Evolutionary conservation across 306 rosid species (phyloP).

Genomic region (cucumber (Cucumis sativus)): DNA sequence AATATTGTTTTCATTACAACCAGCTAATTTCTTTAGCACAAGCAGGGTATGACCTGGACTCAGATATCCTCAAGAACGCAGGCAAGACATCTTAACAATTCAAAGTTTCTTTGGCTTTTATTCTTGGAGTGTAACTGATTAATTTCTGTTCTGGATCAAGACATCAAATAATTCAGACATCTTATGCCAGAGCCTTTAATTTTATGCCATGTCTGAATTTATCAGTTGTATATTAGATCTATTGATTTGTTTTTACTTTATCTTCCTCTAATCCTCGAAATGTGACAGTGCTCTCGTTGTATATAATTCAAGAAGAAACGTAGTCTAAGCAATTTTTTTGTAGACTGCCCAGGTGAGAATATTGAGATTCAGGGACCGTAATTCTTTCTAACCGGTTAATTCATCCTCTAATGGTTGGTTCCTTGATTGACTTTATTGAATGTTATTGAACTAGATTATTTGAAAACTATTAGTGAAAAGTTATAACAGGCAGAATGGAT

Average conservation of each 20-base stretch:
- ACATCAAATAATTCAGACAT: not conserved
- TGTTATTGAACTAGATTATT: not conserved
- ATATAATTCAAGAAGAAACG: too few relatives aligned
- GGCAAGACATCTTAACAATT: slow-evolving; percentile 34
- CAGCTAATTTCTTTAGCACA: slow-evolving; percentile 76
- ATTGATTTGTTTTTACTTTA: not conserved
- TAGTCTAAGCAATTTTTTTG: not conserved
- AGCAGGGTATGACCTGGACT: slow-evolving; percentile 47
- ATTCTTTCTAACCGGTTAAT: not conserved
- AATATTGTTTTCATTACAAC: not conserved
- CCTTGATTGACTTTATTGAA: not conserved
- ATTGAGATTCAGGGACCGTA: not conserved
- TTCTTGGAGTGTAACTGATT: not conserved
- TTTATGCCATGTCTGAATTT: not conserved
- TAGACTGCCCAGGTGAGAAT: not conserved
- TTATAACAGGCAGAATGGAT: not conserved
- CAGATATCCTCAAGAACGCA: slow-evolving; percentile 44
- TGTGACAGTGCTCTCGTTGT: not conserved
- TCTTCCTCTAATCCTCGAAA: not conserved
- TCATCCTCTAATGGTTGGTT: not conserved
- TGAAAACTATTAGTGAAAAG: not conserved
- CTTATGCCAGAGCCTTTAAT: not conserved
- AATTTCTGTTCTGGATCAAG: not conserved
- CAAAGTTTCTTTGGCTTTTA: not conserved
- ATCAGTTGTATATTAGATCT: not conserved